Conservation (phyloP, 805 yeast species). For the Yamadazyma sp. region DNA sequence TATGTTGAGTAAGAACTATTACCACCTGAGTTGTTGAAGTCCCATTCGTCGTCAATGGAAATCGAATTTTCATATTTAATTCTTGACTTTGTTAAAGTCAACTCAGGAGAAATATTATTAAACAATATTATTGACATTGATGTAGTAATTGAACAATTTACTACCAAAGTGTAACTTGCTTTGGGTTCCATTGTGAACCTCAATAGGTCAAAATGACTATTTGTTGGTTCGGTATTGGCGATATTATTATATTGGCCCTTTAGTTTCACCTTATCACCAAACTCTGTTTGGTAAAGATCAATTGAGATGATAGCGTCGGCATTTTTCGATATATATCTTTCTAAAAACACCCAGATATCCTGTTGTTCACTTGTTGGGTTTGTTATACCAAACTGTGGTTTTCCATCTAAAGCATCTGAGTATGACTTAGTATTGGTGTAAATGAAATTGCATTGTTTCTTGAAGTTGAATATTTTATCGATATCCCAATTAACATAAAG, state of each 20-base stretch:
- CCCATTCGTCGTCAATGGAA: slow-evolving; percentile 44
- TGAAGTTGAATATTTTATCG: slow-evolving; percentile 25
- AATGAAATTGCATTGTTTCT: slow-evolving; percentile 25
- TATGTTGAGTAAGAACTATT: slow-evolving; percentile 47
- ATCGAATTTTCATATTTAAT: slow-evolving; percentile 16
- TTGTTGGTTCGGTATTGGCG: slow-evolving; percentile 27
- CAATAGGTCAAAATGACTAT: slow-evolving; percentile 33
- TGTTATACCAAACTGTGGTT: slow-evolving; percentile 44
- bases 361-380: slow-evolving; percentile 26
- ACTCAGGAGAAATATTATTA: slow-evolving; percentile 25
- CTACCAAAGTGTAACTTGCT: slow-evolving; percentile 25
- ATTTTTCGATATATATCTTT: slow-evolving; percentile 16
- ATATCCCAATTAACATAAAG: slow-evolving; percentile 67
- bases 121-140: slow-evolving; percentile 25
- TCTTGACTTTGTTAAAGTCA: slow-evolving; percentile 28
- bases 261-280: slow-evolving; percentile 28
- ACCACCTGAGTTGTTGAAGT: slow-evolving; percentile 47
- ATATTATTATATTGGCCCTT: slow-evolving; percentile 21
- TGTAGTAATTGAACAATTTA: slow-evolving; percentile 17
- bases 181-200: slow-evolving; percentile 24
- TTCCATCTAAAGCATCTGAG: slow-evolving; percentile 6
- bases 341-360: slow-evolving; percentile 48
- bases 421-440: no score
- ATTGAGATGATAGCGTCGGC: slow-evolving; percentile 10
- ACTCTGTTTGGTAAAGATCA: slow-evolving; percentile 21